Percentiles rank a stretch among this genome's conserved stretches.
These are phyloP conservation scores for Claviceps maximensis DNA, from an alignment of 2,329 filamentous ascomycete genomes.

Conservation along the genomic window DNA sequence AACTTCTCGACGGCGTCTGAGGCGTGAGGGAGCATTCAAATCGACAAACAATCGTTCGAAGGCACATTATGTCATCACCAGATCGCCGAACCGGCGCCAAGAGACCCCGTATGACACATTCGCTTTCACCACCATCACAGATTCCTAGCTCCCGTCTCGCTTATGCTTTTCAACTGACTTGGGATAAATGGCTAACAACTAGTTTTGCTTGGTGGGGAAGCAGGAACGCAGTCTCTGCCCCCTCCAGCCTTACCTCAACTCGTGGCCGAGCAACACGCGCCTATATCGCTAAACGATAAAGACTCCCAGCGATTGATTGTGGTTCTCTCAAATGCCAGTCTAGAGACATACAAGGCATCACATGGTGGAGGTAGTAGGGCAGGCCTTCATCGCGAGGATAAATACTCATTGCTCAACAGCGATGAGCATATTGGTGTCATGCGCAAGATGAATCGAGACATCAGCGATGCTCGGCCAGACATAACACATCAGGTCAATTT, in stretches of 20 bases:
- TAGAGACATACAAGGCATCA: conserved; percentile 93
- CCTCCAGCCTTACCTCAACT: conserved; percentile 83
- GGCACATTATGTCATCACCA: conserved; percentile 24
- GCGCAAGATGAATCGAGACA: conserved; percentile 98
- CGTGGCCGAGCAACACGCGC: conserved; percentile 80
- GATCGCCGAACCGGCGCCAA: conserved; percentile 29
- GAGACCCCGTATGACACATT: conserved; percentile 26
- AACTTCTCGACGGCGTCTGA: not conserved
- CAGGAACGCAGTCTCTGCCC: conserved; percentile 88
- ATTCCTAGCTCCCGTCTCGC: not conserved
- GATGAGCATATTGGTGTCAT: conserved; percentile 98
- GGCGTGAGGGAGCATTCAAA: not conserved
- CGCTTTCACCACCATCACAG: no score
- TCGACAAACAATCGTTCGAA: not conserved
- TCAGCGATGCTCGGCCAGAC: conserved; percentile 92
- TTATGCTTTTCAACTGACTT: not conserved
- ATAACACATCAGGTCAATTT: conserved; percentile 84
- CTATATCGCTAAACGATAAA: conserved; percentile 77
- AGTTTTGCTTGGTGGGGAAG: not conserved
- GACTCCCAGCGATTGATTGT: conserved; percentile 86
- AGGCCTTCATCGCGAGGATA: conserved; percentile 67
- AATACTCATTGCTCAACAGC: conserved; percentile 95
- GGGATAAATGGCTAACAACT: not conserved
- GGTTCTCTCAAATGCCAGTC: conserved; percentile 88
- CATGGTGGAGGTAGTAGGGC: conserved; percentile 53